Conservation (phyloP, 805 yeast genomes). For the Komagataella phaffii region DNA sequence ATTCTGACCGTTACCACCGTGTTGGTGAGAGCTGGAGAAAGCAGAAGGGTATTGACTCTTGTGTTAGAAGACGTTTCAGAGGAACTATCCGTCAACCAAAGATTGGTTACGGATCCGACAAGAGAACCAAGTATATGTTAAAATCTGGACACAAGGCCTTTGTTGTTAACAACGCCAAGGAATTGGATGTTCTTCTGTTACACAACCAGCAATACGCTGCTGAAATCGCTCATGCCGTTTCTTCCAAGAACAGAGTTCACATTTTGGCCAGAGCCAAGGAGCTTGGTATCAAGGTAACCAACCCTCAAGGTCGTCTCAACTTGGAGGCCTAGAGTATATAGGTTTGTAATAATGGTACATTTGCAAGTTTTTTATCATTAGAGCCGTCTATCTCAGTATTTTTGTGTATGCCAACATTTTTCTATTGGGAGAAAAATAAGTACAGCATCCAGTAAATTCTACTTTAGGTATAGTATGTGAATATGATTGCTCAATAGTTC, state of each 20-base stretch:
- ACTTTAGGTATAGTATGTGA: background rate
- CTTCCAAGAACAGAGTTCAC: slow-evolving; percentile 96
- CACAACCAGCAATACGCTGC: slow-evolving; percentile 99
- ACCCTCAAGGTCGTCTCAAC: slow-evolving; percentile 97
- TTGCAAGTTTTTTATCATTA: background rate
- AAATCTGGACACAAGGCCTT: slow-evolving; percentile 98
- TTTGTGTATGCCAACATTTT: too few species aligned
- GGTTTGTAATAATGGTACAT: background rate
- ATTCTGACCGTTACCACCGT: slow-evolving; percentile 98
- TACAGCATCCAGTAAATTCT: background rate
- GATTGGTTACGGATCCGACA: slow-evolving; percentile 99
- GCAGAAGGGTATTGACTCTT: slow-evolving; percentile 99
- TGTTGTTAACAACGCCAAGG: slow-evolving; percentile 85
- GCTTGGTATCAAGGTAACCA: slow-evolving; percentile 97
- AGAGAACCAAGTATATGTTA: slow-evolving; percentile 88
- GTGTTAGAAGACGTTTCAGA: slow-evolving; percentile 99
- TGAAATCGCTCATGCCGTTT: slow-evolving; percentile 98
- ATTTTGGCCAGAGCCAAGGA: slow-evolving; percentile 96
- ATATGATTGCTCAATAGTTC: background rate
- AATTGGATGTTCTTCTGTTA: slow-evolving; percentile 88
- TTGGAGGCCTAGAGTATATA: slow-evolving; percentile 66
- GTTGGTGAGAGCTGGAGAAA: slow-evolving; percentile 99
- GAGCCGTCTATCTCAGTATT: background rate
- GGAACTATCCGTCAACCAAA: slow-evolving; percentile 98
- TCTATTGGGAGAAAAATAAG: too few species aligned